Percentiles rank a stretch among this genome's conserved stretches.
Conservation (phyloP, 108 stramenopile genomes). For the Parietichytrium sp. region DNA sequence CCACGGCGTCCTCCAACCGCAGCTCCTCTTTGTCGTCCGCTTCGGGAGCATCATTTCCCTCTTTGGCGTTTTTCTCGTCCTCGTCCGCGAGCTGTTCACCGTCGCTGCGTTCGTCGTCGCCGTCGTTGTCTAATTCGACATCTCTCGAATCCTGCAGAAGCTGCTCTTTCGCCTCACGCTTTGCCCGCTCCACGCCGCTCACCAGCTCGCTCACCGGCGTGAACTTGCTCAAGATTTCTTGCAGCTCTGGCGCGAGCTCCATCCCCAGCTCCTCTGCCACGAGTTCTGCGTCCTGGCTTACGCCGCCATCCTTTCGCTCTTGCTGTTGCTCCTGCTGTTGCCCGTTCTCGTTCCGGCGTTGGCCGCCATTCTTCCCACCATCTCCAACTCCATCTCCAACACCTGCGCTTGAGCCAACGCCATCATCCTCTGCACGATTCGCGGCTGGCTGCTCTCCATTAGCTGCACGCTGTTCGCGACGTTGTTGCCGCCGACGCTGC, state of each 20-base stretch:
- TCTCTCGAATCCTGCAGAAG: background rate
- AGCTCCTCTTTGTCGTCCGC: slow-evolving; percentile 45
- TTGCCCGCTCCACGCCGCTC: background rate
- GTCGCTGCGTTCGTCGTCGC: background rate
- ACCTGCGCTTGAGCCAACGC: background rate
- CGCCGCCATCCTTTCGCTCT: background rate
- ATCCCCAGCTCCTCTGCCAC: no score
- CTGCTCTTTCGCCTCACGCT: background rate
- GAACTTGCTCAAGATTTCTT: background rate
- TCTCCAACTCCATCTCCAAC: background rate
- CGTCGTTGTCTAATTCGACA: background rate
- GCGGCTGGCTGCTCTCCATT: no score
- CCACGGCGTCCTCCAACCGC: slow-evolving; percentile 46
- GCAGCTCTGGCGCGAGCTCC: background rate
- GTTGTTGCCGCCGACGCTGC: background rate
- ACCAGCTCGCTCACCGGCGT: background rate
- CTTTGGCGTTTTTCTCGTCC: background rate
- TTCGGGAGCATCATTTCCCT: slow-evolving; percentile 46
- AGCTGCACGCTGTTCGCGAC: background rate
- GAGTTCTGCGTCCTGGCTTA: background rate
- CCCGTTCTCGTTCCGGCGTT: background rate
- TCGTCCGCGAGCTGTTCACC: background rate
- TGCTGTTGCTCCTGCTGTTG: background rate
- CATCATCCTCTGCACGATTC: no score
- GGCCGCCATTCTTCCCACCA: background rate